Evolutionary conservation across 768 basidiomycete genomes (phyloP).

Genomic region (Termitomyces sp.): DNA sequence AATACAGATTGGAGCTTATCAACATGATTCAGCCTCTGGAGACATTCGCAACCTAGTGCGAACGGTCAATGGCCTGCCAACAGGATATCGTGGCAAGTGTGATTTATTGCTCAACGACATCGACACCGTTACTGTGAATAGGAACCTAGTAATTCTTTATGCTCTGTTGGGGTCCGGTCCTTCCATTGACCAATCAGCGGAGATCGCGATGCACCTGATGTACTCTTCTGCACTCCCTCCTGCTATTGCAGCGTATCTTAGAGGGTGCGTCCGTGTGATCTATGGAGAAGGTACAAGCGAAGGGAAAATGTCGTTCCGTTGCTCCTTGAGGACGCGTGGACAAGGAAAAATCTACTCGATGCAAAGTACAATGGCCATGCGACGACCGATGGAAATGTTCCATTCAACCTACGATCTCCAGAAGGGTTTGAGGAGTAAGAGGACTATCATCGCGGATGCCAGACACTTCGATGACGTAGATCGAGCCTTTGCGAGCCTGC

Average conservation of each 20-base stretch:
- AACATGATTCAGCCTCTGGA: slow-evolving; percentile 19
- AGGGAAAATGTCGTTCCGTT: slow-evolving; percentile 31
- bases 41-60: slow-evolving; percentile 31
- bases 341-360: slow-evolving; percentile 28
- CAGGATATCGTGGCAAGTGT: slow-evolving; percentile 28
- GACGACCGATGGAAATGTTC: slow-evolving; percentile 34
- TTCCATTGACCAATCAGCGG: slow-evolving; percentile 35
- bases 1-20: not conserved
- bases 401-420: slow-evolving; percentile 19
- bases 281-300: slow-evolving; percentile 25
- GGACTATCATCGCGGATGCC: slow-evolving; percentile 27
- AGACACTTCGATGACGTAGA: slow-evolving; percentile 36
- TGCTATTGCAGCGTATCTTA: slow-evolving; percentile 27
- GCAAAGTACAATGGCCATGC: slow-evolving; percentile 30
- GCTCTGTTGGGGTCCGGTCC: slow-evolving; percentile 32
- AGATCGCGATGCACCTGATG: slow-evolving; percentile 36
- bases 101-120: slow-evolving; percentile 34
- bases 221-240: slow-evolving; percentile 33
- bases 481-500: slow-evolving; percentile 30
- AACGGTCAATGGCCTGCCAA: slow-evolving; percentile 32
- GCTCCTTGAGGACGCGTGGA: slow-evolving; percentile 27
- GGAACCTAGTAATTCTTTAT: slow-evolving; percentile 33
- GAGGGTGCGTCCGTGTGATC: slow-evolving; percentile 27
- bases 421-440: slow-evolving; percentile 23
- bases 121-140: slow-evolving; percentile 31